Evolutionary conservation across 2,329 filamentous ascomycete genomes (phyloP).

Genomic region (Aspergillus tamarii): DNA sequence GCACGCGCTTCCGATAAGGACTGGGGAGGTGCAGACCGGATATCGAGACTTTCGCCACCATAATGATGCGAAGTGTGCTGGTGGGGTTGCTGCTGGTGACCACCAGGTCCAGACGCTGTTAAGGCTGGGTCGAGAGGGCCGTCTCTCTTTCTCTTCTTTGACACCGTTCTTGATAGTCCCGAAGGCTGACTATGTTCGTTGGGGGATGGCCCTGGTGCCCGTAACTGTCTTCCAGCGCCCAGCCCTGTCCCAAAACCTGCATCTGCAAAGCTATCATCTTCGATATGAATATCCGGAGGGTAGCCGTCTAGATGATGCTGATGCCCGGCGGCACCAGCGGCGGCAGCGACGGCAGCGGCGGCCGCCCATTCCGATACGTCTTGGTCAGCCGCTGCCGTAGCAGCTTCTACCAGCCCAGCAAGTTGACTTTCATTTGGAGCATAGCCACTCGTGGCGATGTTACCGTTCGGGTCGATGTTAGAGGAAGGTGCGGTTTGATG

Average conservation of each 20-base stretch:
- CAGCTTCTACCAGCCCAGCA: constrained; percentile 50
- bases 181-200: constrained; percentile 34
- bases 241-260: constrained; percentile 35
- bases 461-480: constrained; percentile 36
- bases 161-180: constrained; percentile 37
- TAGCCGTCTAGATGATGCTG: constrained; percentile 47
- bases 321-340: constrained; percentile 49
- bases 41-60: constrained; percentile 37
- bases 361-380: constrained; percentile 46
- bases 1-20: constrained; percentile 50
- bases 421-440: constrained; percentile 47
- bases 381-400: constrained; percentile 48
- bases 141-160: constrained; percentile 48
- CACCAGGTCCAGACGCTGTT: constrained; percentile 24
- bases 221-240: constrained; percentile 30
- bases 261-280: constrained; percentile 44
- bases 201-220: constrained; percentile 26
- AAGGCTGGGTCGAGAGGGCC: constrained; percentile 43
- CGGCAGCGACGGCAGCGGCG: constrained; percentile 51
- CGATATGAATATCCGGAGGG: constrained; percentile 42
- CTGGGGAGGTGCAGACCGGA: constrained; percentile 42
- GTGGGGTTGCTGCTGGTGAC: constrained; percentile 25
- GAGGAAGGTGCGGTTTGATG: constrained; percentile 29
- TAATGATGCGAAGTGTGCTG: constrained; percentile 32
- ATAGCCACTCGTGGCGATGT: constrained; percentile 33